phyloP scores from a whole-genome alignment of 208 protist genomes.

The Crithidia acanthocephali region DNA sequence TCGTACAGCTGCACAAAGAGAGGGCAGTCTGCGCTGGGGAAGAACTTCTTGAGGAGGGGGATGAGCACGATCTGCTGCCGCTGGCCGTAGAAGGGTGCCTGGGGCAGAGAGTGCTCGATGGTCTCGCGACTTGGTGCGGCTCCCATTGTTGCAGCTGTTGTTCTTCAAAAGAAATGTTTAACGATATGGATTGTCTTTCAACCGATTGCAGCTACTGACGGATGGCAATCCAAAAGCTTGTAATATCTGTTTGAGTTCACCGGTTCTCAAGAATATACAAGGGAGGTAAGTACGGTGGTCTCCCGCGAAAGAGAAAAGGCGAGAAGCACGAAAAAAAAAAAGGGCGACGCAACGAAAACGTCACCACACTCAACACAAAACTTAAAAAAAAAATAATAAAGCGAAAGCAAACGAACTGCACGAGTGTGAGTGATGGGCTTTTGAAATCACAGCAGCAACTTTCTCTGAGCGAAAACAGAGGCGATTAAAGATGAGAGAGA shows the following conservation, averaged over 20 bases:
- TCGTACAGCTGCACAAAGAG: constrained; percentile 68
- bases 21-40: constrained; percentile 51
- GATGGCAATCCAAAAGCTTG: no score
- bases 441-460: no score
- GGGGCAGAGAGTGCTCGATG: constrained; percentile 23
- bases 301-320: no score
- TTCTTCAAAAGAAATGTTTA: neutral
- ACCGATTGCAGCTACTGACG: no score
- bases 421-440: no score
- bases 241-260: no score
- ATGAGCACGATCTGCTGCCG: constrained; percentile 57
- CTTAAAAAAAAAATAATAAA: neutral
- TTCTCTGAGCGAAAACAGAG: no score
- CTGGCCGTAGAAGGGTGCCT: constrained; percentile 48
- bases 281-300: no score
- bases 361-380: neutral
- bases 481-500: no score
- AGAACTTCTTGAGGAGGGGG: constrained; percentile 58
- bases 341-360: constrained; percentile 8
- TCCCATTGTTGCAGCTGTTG: constrained; percentile 42
- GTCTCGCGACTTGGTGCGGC: constrained; percentile 63
- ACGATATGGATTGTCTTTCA: no score
- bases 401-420: neutral
- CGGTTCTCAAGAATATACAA: no score
- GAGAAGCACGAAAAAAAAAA: constrained; percentile 9